Evolutionary conservation across 768 basidiomycete genomes (phyloP).

Genomic region (Russula dissimulans): DNA sequence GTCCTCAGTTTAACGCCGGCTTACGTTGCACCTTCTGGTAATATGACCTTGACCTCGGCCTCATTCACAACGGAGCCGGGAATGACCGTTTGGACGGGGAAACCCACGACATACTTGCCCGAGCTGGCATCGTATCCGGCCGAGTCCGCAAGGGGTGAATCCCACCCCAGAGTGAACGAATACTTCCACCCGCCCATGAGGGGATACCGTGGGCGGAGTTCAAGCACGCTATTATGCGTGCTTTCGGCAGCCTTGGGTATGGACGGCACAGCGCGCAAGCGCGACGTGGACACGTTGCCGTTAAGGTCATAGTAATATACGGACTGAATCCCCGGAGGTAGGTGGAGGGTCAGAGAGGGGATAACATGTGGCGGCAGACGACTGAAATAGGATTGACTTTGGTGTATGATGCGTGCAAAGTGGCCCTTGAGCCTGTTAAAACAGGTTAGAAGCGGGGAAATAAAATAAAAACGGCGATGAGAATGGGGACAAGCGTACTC

Average conservation of each 20-base stretch:
- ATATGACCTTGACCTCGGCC: conserved; percentile 66
- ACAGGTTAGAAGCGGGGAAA: too few relatives aligned
- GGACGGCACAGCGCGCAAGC: conserved; percentile 61
- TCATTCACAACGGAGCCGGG: conserved; percentile 75
- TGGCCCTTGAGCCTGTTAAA: conserved; percentile 77
- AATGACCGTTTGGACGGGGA: conserved; percentile 81
- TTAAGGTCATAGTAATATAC: conserved; percentile 87
- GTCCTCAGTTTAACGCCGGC: conserved; percentile 26
- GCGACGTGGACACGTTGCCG: conserved; percentile 95
- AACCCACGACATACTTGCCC: conserved; percentile 60
- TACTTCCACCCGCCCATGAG: conserved; percentile 97
- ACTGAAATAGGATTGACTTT: conserved; percentile 63
- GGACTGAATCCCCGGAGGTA: conserved; percentile 74
- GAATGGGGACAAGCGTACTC: conserved; percentile 42
- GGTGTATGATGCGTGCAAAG: conserved; percentile 87
- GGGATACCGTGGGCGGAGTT: conserved; percentile 85
- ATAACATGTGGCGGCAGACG: conserved; percentile 62
- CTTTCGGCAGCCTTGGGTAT: conserved; percentile 45
- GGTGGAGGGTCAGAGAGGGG: conserved; percentile 61
- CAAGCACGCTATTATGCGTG: conserved; percentile 58
- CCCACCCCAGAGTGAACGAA: conserved; percentile 89
- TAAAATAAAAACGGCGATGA: neutral
- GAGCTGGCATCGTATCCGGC: conserved; percentile 53
- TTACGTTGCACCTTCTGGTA: conserved; percentile 95
- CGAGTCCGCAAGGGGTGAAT: conserved; percentile 72